Conservation (phyloP, 768 basidiomycete genomes). For the Gymnopilus junonius region DNA sequence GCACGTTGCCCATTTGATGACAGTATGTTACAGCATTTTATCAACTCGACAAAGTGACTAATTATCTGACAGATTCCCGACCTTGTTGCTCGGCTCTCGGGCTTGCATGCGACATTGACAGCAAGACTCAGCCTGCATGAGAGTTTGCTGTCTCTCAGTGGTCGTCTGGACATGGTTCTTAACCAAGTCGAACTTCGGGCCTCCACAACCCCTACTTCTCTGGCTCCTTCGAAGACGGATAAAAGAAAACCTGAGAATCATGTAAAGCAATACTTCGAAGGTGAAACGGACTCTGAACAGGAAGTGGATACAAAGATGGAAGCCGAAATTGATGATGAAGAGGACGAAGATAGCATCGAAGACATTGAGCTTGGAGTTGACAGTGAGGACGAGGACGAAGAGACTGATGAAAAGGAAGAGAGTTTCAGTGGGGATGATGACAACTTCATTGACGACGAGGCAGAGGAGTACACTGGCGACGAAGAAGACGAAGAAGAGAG, state of each 20-base stretch:
- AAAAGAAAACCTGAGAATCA: slow-evolving; percentile 36
- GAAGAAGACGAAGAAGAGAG: slow-evolving; percentile 61
- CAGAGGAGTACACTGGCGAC: slow-evolving; percentile 51
- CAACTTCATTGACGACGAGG: slow-evolving; percentile 68
- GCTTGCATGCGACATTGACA: slow-evolving; percentile 81
- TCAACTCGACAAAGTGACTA: slow-evolving; percentile 9
- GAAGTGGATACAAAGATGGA: slow-evolving; percentile 67
- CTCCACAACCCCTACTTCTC: slow-evolving; percentile 64
- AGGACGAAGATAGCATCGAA: slow-evolving; percentile 69
- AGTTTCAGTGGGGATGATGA: slow-evolving; percentile 47
- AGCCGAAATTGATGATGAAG: slow-evolving; percentile 70
- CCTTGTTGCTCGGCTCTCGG: slow-evolving; percentile 84
- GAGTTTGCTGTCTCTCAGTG: slow-evolving; percentile 82
- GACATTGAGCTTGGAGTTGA: slow-evolving; percentile 76
- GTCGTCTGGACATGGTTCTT: slow-evolving; percentile 91
- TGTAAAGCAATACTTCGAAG: slow-evolving; percentile 72
- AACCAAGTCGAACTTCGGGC: slow-evolving; percentile 92
- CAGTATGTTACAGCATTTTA: slow-evolving; percentile 55
- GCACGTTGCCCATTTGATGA: slow-evolving; percentile 93
- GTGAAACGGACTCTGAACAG: slow-evolving; percentile 63
- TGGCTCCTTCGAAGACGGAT: slow-evolving; percentile 43
- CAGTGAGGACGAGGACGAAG: slow-evolving; percentile 59
- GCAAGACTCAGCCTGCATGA: slow-evolving; percentile 83
- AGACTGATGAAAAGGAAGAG: slow-evolving; percentile 61
- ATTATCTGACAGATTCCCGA: slow-evolving; percentile 77